These are phyloP conservation scores for Circinella minor DNA, from an alignment of 371 early-diverging fungal genomes.

Conservation along the genomic window DNA sequence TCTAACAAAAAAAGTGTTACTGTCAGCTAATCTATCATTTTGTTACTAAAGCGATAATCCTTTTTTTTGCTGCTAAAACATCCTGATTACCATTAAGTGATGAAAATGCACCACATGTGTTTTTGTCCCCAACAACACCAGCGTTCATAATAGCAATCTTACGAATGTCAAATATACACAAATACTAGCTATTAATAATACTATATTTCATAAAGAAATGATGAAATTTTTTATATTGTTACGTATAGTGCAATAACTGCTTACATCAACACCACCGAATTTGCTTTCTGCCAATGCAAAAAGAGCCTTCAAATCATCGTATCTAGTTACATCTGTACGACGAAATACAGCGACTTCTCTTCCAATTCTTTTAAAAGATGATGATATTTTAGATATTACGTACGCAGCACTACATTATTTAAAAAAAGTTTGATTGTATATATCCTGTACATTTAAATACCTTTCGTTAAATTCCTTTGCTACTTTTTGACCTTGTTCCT, in stretches of 20 bases:
- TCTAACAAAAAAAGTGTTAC: background rate
- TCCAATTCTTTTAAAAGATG: too few species aligned
- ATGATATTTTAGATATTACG: too few species aligned
- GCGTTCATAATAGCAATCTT: constrained; percentile 17
- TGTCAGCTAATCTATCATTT: background rate
- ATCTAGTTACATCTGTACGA: constrained; percentile 66
- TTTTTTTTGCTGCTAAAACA: too few species aligned
- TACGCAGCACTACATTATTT: too few species aligned
- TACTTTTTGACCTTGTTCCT: constrained; percentile 40
- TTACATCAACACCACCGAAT: constrained; percentile 52
- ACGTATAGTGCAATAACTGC: constrained; percentile 15
- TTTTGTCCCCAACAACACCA: background rate
- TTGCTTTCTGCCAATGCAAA: constrained; percentile 52
- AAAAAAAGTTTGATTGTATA: background rate
- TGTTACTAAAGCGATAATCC: background rate
- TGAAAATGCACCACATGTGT: background rate
- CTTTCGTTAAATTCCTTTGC: constrained; percentile 43
- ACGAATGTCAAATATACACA: background rate
- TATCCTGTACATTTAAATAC: background rate
- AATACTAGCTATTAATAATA: too few species aligned
- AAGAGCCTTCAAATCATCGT: constrained; percentile 45
- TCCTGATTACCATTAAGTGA: constrained; percentile 8
- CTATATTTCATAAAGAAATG: too few species aligned
- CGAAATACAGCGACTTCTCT: constrained; percentile 42
- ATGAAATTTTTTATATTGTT: background rate